A percentile compares a stretch with the other conserved stretches of the same genome.
Evolutionary conservation across 2,329 filamentous ascomycete species (phyloP).

Genomic region (Pseudogymnoascus verrucosus): DNA sequence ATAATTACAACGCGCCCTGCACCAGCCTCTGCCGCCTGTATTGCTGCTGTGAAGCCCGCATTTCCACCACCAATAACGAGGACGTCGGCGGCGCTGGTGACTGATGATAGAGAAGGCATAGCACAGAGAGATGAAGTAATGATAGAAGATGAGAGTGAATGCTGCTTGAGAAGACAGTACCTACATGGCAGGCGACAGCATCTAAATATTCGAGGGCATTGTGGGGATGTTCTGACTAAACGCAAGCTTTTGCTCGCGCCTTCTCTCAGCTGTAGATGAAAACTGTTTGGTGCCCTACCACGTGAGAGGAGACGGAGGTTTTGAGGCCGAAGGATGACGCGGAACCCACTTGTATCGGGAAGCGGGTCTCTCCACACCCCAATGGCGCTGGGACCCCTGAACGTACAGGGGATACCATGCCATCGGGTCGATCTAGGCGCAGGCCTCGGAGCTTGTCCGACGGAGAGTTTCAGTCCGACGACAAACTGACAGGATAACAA

Average conservation of each 20-base stretch:
- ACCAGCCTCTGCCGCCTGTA: slow-evolving; percentile 44
- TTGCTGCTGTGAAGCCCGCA: slow-evolving; percentile 54
- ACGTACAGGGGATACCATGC: background rate
- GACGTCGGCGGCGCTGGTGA: slow-evolving; percentile 29
- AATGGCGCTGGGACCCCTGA: background rate
- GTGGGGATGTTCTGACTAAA: background rate
- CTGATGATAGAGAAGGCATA: slow-evolving; percentile 3
- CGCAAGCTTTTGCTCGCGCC: background rate
- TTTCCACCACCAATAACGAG: slow-evolving; percentile 56
- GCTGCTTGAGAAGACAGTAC: slow-evolving; percentile 3
- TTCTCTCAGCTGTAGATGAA: too few relatives aligned
- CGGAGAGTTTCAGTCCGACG: background rate
- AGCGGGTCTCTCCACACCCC: background rate
- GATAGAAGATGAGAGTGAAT: background rate
- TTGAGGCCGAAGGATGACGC: background rate
- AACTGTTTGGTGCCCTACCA: background rate
- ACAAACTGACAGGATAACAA: background rate
- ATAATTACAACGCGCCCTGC: slow-evolving; percentile 37
- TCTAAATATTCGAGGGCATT: background rate
- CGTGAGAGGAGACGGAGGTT: background rate
- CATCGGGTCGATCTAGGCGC: background rate
- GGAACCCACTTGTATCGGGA: background rate
- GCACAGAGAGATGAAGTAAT: slow-evolving; percentile 8
- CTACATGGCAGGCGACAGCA: background rate
- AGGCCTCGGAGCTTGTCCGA: background rate